Evolutionary conservation across 1,139 yeast genomes (phyloP), one percentile per base, ranked within the genome.

Genomic region (Debaryomycetaceae sp.): DNA sequence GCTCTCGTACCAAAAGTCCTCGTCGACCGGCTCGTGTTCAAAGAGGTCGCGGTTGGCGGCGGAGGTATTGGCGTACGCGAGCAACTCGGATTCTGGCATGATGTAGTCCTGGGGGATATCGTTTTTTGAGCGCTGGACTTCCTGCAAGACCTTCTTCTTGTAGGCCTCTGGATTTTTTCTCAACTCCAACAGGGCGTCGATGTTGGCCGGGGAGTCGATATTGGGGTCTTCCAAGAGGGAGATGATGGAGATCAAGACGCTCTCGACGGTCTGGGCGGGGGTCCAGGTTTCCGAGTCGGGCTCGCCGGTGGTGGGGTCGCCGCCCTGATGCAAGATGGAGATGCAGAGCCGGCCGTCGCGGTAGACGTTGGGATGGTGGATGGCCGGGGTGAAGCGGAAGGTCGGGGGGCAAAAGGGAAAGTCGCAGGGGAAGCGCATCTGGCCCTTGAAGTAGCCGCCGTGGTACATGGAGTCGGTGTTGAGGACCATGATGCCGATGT

Each of bases 371-470:
- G 97, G 97, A 48, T 87, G 97, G 59, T 77, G 86, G 42, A 87
- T 82, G 32, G 95, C 81, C 11, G 96, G 95, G n/a, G 92, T 78
- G 62, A 87, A 87, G 45, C 92, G 67, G 59, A 86, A 87, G 27
- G 79, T 74, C 29, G 97, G 97, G 18, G 97, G 97, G 13, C 82
- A 64, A 51, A 73, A 87, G 2, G 97, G 97, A 58, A 78, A 87
- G 54, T 86, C 95, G 22, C 68, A 61, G 3, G 97, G 97, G 57
- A 87, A 87, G 42, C 80, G 67, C 94, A 87, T 83, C 53, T 83
- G 93, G 16, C 95, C 95, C 52, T 77, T 82, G 58, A 87, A 81
- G 54, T 82, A 87, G n/a, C 96, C 97, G 27, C 96, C 96, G 47
- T 87, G 86, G 58, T 83, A 87, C 45, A 82, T 78, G 16, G 95